Evolutionary conservation across 306 rosid species (phyloP).

Genomic region (Gynostemma pentaphyllum): DNA sequence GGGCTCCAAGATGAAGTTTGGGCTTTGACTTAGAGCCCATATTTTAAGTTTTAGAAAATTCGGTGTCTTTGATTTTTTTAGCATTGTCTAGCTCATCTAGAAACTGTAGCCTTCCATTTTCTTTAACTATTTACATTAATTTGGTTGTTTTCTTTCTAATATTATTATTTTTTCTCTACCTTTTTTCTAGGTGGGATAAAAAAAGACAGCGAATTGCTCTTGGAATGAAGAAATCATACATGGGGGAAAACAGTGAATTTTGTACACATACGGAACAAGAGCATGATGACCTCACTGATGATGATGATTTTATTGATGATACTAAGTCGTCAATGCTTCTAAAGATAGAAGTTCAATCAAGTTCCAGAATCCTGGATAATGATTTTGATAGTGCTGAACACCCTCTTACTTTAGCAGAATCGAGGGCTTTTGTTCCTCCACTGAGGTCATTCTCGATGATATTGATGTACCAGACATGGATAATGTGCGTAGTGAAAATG

Average conservation of each 20-base stretch:
- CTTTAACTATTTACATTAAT: not conserved
- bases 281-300: slow-evolving; percentile 25
- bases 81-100: not conserved
- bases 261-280: slow-evolving; percentile 27
- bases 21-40: no score
- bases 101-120: not conserved
- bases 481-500: slow-evolving; percentile 18
- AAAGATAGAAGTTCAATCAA: slow-evolving; percentile 21
- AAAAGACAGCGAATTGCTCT: slow-evolving; percentile 64
- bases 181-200: slow-evolving; percentile 51
- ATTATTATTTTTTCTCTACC: slow-evolving; percentile 5
- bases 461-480: slow-evolving; percentile 25
- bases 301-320: slow-evolving; percentile 11
- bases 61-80: no score
- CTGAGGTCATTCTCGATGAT: slow-evolving; percentile 81
- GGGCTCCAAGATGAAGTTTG: no score
- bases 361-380: slow-evolving; percentile 19
- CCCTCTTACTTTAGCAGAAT: slow-evolving; percentile 44
- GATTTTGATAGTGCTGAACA: slow-evolving; percentile 29
- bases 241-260: slow-evolving; percentile 17
- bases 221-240: slow-evolving; percentile 77
- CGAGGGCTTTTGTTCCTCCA: slow-evolving; percentile 68
- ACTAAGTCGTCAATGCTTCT: slow-evolving; percentile 13
- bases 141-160: not conserved
- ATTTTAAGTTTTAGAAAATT: no score